phyloP scores from a whole-genome alignment of 352 stramenopile genomes.

The Globisporangium sylvaticum region DNA sequence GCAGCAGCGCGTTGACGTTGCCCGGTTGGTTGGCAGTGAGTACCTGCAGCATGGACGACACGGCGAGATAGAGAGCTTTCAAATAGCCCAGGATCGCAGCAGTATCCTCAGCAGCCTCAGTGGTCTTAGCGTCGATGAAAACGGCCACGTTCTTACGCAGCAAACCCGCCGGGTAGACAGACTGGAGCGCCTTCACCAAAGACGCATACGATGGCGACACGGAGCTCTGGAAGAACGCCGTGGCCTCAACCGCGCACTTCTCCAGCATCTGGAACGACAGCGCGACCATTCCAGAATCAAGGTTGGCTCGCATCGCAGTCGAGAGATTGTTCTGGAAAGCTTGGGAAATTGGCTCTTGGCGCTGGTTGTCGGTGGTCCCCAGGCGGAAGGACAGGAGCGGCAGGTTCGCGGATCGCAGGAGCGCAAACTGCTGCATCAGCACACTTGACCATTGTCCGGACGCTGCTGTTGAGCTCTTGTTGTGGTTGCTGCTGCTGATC shows the following conservation, averaged over 20 bases:
- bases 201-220: conserved; percentile 6
- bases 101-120: not conserved
- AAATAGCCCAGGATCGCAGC: conserved; percentile 12
- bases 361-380: not conserved
- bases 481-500: not conserved
- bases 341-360: not conserved
- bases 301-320: not conserved
- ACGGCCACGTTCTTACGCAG: conserved; percentile 19
- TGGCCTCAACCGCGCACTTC: conserved; percentile 26
- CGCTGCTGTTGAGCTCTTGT: not conserved
- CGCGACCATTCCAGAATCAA: not conserved
- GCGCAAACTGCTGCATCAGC: conserved; percentile 32
- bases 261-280: conserved; percentile 15
- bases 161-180: conserved; percentile 23
- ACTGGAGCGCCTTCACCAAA: conserved; percentile 25
- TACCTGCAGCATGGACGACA: conserved; percentile 1
- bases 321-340: not conserved
- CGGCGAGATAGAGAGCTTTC: conserved; percentile 8
- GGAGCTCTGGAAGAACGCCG: conserved; percentile 29
- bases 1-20: conserved; percentile 9
- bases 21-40: not conserved
- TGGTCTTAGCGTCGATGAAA: conserved; percentile 5
- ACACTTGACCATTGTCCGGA: conserved; percentile 11
- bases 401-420: conserved; percentile 27
- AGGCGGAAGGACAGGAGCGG: conserved; percentile 21